Evolutionary conservation across 2,329 filamentous ascomycete genomes (phyloP).

Genomic region (Madurella fahalii): DNA sequence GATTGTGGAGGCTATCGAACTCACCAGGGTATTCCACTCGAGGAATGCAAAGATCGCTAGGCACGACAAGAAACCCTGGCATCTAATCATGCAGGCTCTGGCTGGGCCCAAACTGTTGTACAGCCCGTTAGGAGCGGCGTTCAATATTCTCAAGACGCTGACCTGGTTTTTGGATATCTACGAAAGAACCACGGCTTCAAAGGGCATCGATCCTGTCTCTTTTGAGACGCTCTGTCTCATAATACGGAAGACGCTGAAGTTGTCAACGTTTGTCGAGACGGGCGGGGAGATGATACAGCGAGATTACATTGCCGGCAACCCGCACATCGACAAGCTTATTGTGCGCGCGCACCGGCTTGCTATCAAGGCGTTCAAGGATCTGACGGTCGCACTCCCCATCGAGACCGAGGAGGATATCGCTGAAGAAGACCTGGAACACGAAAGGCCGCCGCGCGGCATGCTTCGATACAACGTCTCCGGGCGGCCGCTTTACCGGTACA

Average conservation of each 20-base stretch:
- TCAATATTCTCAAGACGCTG: slow-evolving; percentile 32
- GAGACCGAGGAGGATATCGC: slow-evolving; percentile 22
- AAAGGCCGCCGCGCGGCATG: not conserved
- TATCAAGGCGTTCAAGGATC: slow-evolving; percentile 15
- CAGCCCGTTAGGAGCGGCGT: slow-evolving; percentile 22
- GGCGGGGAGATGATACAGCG: not conserved
- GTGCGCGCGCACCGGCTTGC: slow-evolving; percentile 7
- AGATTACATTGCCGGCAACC: not conserved
- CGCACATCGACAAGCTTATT: slow-evolving; percentile 5
- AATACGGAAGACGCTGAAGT: slow-evolving; percentile 29
- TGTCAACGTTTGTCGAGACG: slow-evolving; percentile 7
- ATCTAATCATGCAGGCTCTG: slow-evolving; percentile 38
- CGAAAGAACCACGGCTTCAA: slow-evolving; percentile 25
- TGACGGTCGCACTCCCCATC: slow-evolving; percentile 27
- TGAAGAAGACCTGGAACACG: not conserved
- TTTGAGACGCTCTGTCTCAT: slow-evolving; percentile 36
- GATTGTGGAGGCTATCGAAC: slow-evolving; percentile 33
- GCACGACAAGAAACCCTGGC: slow-evolving; percentile 39
- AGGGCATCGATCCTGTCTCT: slow-evolving; percentile 34
- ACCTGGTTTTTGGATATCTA: slow-evolving; percentile 32
- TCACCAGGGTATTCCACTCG: slow-evolving; percentile 29
- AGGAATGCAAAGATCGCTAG: not conserved
- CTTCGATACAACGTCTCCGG: slow-evolving; percentile 44
- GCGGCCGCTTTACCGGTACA: slow-evolving; percentile 52
- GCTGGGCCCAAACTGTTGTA: slow-evolving; percentile 33